Percentiles rank a stretch among this genome's conserved stretches.
These are phyloP conservation scores for Nannizzia gypsea DNA, from an alignment of 2,329 filamentous ascomycete species.

Conservation along the genomic window DNA sequence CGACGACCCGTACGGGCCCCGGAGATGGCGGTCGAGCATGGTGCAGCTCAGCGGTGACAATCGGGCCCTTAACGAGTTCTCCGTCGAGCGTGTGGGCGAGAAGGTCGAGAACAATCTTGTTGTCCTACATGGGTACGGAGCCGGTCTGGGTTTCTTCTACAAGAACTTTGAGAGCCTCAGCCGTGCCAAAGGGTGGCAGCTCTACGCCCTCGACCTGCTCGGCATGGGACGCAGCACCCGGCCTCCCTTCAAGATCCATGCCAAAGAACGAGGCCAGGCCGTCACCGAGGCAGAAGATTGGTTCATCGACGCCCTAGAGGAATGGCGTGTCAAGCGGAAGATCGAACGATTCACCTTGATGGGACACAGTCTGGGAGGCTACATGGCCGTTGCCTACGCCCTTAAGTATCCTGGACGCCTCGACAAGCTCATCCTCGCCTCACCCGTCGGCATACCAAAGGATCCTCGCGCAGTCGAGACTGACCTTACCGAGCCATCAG, in stretches of 20 bases:
- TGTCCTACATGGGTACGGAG: constrained; percentile 93
- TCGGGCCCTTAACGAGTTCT: constrained; percentile 83
- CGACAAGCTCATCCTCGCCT: constrained; percentile 92
- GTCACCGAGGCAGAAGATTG: constrained; percentile 84
- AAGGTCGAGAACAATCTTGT: constrained; percentile 74
- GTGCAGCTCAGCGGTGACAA: constrained; percentile 76
- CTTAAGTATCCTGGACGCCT: constrained; percentile 89
- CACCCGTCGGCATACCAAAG: constrained; percentile 86
- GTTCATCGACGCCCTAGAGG: constrained; percentile 93
- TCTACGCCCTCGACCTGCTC: constrained; percentile 89
- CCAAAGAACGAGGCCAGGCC: constrained; percentile 68
- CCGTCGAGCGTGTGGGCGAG: constrained; percentile 72
- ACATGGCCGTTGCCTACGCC: constrained; percentile 88
- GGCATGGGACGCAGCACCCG: constrained; percentile 86
- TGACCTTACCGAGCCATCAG: constrained; percentile 63
- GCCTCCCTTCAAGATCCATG: constrained; percentile 70
- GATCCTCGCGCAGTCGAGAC: constrained; percentile 80
- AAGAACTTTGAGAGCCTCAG: constrained; percentile 90
- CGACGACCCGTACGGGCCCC: constrained; percentile 69
- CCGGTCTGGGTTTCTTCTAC: constrained; percentile 94
- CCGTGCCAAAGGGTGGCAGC: constrained; percentile 65
- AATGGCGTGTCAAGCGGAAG: constrained; percentile 80
- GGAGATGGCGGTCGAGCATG: constrained; percentile 76
- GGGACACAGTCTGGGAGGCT: constrained; percentile 87
- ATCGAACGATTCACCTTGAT: constrained; percentile 89